These are phyloP conservation scores for Penicillium sp. DNA, from an alignment of 2,329 filamentous ascomycete species.

Conservation along the genomic window DNA sequence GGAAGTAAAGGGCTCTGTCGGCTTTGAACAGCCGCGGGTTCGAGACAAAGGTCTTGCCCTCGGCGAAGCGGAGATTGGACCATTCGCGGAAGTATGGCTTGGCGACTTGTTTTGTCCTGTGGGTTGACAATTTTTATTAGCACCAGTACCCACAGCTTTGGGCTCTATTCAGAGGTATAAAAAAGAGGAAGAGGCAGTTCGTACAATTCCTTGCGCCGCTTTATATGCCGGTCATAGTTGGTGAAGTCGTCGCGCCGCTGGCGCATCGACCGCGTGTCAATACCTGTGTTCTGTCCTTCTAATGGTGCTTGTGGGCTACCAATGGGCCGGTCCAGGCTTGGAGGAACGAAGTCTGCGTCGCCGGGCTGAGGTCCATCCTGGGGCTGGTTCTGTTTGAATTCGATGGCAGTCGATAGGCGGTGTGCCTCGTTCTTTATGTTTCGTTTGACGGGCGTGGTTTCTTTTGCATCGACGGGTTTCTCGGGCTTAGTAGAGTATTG, in stretches of 20 bases:
- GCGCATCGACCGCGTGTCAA: conserved; percentile 64
- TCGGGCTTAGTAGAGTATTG: conserved; percentile 27
- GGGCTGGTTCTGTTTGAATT: conserved; percentile 31
- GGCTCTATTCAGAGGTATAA: no score
- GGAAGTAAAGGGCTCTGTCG: conserved; percentile 84
- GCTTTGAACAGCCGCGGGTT: conserved; percentile 80
- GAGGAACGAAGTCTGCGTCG: conserved; percentile 50
- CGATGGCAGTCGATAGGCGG: conserved; percentile 14
- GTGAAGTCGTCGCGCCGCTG: conserved; percentile 77
- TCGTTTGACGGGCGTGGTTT: not conserved
- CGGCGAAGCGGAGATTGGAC: conserved; percentile 74
- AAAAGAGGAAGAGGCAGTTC: conserved; percentile 14
- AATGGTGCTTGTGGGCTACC: conserved; percentile 72
- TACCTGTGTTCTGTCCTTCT: conserved; percentile 76
- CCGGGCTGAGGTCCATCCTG: conserved; percentile 24
- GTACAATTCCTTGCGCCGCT: conserved; percentile 71
- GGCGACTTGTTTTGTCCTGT: conserved; percentile 69
- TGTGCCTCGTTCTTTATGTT: not conserved
- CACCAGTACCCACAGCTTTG: not conserved
- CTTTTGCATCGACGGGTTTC: conserved; percentile 1
- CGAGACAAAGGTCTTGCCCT: conserved; percentile 88
- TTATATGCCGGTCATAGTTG: conserved; percentile 79
- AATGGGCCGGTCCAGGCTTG: conserved; percentile 67
- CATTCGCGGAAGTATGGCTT: conserved; percentile 97
- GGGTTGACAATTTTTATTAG: conserved; percentile 3